Percentiles rank a stretch among this genome's conserved stretches.
phyloP scores from a whole-genome alignment of 2,329 filamentous ascomycete genomes.

The Ploettnerulaceae sp. region DNA sequence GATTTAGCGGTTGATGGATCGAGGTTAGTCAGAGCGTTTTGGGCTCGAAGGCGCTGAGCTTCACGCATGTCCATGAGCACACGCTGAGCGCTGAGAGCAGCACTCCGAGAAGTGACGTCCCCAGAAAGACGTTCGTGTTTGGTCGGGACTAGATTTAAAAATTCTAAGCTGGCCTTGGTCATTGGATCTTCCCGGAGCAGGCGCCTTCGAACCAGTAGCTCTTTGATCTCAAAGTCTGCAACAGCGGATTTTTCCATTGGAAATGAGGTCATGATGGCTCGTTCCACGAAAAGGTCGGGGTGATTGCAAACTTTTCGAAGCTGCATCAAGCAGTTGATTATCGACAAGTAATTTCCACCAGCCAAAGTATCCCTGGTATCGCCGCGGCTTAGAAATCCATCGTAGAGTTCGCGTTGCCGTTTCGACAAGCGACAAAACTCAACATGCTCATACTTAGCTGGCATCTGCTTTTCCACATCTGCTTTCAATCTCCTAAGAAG shows the following conservation, averaged over 20 bases:
- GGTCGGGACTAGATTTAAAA: slow-evolving; percentile 74
- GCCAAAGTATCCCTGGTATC: slow-evolving; percentile 85
- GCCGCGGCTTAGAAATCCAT: slow-evolving; percentile 87
- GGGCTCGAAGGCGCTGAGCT: slow-evolving; percentile 59
- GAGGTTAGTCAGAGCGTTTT: slow-evolving; percentile 49
- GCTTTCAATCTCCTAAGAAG: slow-evolving; percentile 86
- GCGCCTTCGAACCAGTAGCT: slow-evolving; percentile 62
- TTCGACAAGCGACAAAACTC: slow-evolving; percentile 94
- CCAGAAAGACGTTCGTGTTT: slow-evolving; percentile 62
- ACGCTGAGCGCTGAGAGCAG: slow-evolving; percentile 65
- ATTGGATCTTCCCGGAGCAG: slow-evolving; percentile 60
- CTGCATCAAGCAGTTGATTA: slow-evolving; percentile 98
- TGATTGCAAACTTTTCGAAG: slow-evolving; percentile 97
- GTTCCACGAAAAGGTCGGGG: slow-evolving; percentile 91
- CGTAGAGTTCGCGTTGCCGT: slow-evolving; percentile 89
- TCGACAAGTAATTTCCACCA: slow-evolving; percentile 93
- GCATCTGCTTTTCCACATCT: slow-evolving; percentile 99
- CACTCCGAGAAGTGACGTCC: slow-evolving; percentile 48
- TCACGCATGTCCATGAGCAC: slow-evolving; percentile 67
- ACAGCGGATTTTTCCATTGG: slow-evolving; percentile 78
- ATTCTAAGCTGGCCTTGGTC: slow-evolving; percentile 63
- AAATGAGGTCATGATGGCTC: slow-evolving; percentile 95
- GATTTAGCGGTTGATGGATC: slow-evolving; percentile 65
- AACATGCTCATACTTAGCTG: slow-evolving; percentile 94
- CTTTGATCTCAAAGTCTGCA: slow-evolving; percentile 68